A percentile compares a stretch with the other conserved stretches of the same genome.
phyloP scores from a whole-genome alignment of 2,329 filamentous ascomycete genomes.

The Neonectria punicea region DNA sequence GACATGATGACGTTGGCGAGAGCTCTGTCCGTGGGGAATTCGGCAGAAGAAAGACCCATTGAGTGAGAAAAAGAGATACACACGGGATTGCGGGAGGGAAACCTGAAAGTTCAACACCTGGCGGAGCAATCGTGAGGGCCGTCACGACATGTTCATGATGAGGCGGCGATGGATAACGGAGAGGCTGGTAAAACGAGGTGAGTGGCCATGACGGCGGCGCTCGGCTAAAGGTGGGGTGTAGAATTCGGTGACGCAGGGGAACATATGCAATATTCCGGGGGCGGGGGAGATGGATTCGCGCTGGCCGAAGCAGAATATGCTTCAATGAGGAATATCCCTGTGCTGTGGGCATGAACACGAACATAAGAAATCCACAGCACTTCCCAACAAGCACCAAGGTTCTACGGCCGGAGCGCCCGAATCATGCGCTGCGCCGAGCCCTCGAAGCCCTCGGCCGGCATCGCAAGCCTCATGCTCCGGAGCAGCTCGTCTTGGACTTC shows the following conservation, averaged over 20 bases:
- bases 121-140: constrained; percentile 17
- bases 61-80: not conserved
- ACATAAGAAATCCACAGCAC: not conserved
- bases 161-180: constrained; percentile 30
- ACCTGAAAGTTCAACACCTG: constrained; percentile 7
- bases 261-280: constrained; percentile 32
- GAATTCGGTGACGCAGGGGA: constrained; percentile 40
- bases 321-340: not conserved
- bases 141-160: constrained; percentile 20
- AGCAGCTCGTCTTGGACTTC: constrained; percentile 34
- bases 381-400: not conserved
- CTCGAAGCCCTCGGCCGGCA: constrained; percentile 22
- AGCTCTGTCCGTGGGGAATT: constrained; percentile 4
- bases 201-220: constrained; percentile 35
- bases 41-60: not conserved
- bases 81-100: not conserved
- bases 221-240: constrained; percentile 36
- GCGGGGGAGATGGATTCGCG: not conserved
- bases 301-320: constrained; percentile 5
- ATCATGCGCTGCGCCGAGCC: constrained; percentile 36
- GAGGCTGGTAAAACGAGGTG: constrained; percentile 40
- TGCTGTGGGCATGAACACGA: not conserved
- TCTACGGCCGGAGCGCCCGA: constrained; percentile 28
- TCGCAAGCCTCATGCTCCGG: constrained; percentile 28
- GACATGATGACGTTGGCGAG: constrained; percentile 15